phyloP scores from a whole-genome alignment of 768 basidiomycete species.

The Kwoniella heveanensis region DNA sequence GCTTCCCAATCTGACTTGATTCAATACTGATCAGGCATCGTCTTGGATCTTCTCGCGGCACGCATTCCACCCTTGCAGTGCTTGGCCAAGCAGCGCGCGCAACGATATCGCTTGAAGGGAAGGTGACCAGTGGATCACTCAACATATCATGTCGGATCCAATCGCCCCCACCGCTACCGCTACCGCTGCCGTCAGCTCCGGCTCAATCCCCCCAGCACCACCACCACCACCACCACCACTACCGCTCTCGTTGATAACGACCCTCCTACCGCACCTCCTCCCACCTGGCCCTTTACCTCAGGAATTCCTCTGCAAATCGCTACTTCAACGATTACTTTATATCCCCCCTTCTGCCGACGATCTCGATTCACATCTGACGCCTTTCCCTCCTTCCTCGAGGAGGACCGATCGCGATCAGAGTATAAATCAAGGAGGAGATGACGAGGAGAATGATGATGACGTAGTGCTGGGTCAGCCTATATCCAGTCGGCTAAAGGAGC shows the following conservation, averaged over 20 bases:
- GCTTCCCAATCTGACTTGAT: too few relatives aligned
- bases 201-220: too few relatives aligned
- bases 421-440: background rate
- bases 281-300: conserved; percentile 41
- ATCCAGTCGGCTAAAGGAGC: conserved; percentile 11
- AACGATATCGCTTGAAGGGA: too few relatives aligned
- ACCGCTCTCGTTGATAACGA: conserved; percentile 25
- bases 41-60: too few relatives aligned
- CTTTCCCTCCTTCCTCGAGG: conserved; percentile 16
- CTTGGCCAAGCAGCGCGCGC: too few relatives aligned
- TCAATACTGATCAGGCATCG: background rate
- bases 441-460: background rate
- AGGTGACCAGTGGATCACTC: too few relatives aligned
- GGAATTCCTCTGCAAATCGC: conserved; percentile 32
- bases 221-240: too few relatives aligned
- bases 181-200: background rate
- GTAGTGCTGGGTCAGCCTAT: conserved; percentile 9
- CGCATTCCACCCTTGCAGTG: too few relatives aligned
- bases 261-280: conserved; percentile 41
- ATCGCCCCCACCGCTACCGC: too few relatives aligned
- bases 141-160: too few relatives aligned
- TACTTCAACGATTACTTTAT: conserved; percentile 43
- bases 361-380: conserved; percentile 40
- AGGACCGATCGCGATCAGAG: background rate
- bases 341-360: conserved; percentile 41